phyloP scores from a whole-genome alignment of 371 early-diverging fungal genomes.

The Cokeromyces recurvatus region DNA sequence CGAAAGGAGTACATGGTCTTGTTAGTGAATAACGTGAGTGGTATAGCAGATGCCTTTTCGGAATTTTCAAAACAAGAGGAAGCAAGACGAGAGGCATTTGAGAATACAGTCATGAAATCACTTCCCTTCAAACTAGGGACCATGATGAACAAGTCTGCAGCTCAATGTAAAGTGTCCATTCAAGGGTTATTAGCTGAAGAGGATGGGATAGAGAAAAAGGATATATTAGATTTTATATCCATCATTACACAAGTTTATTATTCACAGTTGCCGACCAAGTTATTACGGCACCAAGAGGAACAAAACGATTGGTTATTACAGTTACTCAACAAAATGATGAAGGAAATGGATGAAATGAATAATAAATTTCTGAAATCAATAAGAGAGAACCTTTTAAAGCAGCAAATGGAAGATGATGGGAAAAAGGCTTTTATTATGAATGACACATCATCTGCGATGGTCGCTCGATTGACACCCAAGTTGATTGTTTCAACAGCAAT shows the following conservation, averaged over 20 bases:
- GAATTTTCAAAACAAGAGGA: slow-evolving; percentile 58
- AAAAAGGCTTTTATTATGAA: no score
- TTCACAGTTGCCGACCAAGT: background rate
- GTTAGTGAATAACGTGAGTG: slow-evolving; percentile 51
- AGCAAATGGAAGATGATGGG: no score
- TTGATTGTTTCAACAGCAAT: no score
- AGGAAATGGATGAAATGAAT: slow-evolving; percentile 56
- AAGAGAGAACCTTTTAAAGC: slow-evolving; percentile 32
- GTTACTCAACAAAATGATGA: slow-evolving; percentile 32
- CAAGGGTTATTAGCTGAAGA: slow-evolving; percentile 16
- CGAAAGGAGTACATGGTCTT: slow-evolving; percentile 60
- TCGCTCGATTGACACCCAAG: no score
- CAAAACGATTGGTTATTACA: slow-evolving; percentile 4
- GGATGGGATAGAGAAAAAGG: background rate
- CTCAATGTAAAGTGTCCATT: slow-evolving; percentile 65
- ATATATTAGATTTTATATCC: slow-evolving; percentile 10
- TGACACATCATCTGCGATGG: no score
- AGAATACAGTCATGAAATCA: slow-evolving; percentile 48
- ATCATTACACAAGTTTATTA: slow-evolving; percentile 7
- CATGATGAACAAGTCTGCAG: slow-evolving; percentile 50
- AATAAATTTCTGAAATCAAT: slow-evolving; percentile 57
- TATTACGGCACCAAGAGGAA: no score
- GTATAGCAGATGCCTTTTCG: slow-evolving; percentile 61
- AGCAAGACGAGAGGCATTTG: slow-evolving; percentile 58
- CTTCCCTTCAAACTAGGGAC: slow-evolving; percentile 48